These are phyloP conservation scores for Boletus rubescentipes DNA, from an alignment of 768 basidiomycete species.

Conservation along the genomic window DNA sequence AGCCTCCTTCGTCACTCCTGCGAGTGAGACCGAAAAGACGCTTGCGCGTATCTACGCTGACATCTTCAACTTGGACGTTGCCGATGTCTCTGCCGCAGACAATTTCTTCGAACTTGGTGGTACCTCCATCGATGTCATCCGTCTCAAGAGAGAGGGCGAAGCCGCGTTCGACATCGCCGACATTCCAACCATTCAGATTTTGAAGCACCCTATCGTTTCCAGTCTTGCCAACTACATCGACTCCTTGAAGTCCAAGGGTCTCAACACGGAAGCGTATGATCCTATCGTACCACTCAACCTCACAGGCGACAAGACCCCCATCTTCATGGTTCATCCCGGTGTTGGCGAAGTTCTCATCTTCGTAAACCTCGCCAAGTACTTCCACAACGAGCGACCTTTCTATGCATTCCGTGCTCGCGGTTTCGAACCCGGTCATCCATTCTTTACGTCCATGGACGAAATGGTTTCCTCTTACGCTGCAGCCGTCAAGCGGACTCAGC, in stretches of 20 bases:
- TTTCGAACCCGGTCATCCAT: constrained; percentile 38
- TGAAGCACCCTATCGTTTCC: constrained; percentile 33
- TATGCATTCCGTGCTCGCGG: constrained; percentile 48
- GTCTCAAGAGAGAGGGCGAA: constrained; percentile 31
- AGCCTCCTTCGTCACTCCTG: constrained; percentile 21
- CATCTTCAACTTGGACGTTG: constrained; percentile 29
- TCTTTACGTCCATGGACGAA: constrained; percentile 38
- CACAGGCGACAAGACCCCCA: constrained; percentile 39
- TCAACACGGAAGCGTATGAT: constrained; percentile 31
- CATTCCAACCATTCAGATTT: constrained; percentile 40
- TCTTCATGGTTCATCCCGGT: constrained; percentile 46
- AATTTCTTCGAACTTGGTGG: constrained; percentile 44
- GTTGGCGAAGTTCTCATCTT: constrained; percentile 43
- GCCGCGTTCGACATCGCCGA: constrained; percentile 28
- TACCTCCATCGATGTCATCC: constrained; percentile 40
- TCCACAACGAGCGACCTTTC: constrained; percentile 42
- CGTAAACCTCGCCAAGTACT: constrained; percentile 41
- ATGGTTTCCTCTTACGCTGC: constrained; percentile 39
- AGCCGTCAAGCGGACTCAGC: constrained; percentile 35
- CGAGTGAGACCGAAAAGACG: constrained; percentile 26
- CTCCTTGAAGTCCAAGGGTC: constrained; percentile 24
- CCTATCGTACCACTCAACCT: constrained; percentile 43
- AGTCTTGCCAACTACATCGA: constrained; percentile 33
- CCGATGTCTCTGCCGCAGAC: constrained; percentile 28
- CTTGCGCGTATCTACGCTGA: constrained; percentile 32